phyloP scores from a whole-genome alignment of 2,329 filamentous ascomycete species.

The Chaetoscypha palmicola region DNA sequence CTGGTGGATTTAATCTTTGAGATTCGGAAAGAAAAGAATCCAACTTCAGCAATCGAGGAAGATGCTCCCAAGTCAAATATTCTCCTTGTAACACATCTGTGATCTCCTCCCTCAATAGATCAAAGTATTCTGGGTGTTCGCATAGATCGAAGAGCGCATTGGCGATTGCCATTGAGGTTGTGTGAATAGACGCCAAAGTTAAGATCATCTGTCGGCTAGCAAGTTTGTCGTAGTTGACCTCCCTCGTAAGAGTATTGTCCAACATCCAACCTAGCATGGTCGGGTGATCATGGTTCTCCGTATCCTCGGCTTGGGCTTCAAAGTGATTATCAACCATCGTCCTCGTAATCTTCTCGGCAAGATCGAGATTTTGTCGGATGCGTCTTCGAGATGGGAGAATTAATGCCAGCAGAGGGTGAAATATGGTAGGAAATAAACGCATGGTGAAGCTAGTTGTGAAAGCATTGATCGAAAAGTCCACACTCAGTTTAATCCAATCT shows the following conservation, averaged over 20 bases:
- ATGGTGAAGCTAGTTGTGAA: background rate
- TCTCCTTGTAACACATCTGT: background rate
- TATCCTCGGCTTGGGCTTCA: too few relatives aligned
- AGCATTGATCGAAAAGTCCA: constrained; percentile 1
- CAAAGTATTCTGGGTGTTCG: background rate
- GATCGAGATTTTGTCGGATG: background rate
- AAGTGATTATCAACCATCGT: background rate
- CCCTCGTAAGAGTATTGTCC: background rate
- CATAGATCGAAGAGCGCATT: background rate
- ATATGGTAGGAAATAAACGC: background rate
- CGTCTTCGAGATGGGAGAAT: constrained; percentile 1
- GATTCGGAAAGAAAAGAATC: constrained; percentile 2
- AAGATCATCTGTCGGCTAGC: background rate
- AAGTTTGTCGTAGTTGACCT: background rate
- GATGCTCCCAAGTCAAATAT: background rate
- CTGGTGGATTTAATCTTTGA: constrained; percentile 1
- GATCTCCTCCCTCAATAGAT: background rate
- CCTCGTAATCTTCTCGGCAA: background rate
- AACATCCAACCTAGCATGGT: too few relatives aligned
- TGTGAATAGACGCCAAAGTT: background rate
- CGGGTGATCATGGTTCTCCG: too few relatives aligned
- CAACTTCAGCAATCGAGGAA: background rate
- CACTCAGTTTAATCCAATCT: constrained; percentile 1
- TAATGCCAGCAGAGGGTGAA: background rate
- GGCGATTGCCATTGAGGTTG: background rate